Evolutionary conservation across 805 yeast species (phyloP).

Genomic region (Candida mattraensis): DNA sequence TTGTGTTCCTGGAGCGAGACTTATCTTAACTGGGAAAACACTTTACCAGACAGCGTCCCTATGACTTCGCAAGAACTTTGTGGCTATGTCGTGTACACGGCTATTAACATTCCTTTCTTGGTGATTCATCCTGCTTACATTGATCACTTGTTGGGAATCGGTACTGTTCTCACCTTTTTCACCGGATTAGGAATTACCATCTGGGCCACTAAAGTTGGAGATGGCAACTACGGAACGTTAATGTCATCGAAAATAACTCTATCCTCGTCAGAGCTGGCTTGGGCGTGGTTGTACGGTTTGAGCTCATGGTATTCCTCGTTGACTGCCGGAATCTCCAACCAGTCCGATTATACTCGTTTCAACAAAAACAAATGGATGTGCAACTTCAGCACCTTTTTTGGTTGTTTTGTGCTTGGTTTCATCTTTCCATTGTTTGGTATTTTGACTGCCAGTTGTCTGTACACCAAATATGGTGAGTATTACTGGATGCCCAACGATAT

Average conservation of each 20-base stretch:
- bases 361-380: conserved; percentile 16
- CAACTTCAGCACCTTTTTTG: conserved; percentile 36
- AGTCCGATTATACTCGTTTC: conserved; percentile 38
- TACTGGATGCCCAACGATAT: conserved; percentile 50
- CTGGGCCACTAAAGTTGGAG: conserved; percentile 17
- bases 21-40: conserved; percentile 40
- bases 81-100: conserved; percentile 44
- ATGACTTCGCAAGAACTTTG: conserved; percentile 44
- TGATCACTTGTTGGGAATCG: conserved; percentile 13
- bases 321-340: conserved; percentile 40
- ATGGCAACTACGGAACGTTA: conserved; percentile 11
- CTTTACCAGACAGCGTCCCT: conserved; percentile 37
- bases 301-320: conserved; percentile 40
- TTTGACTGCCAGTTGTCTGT: conserved; percentile 43
- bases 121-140: conserved; percentile 41
- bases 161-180: conserved; percentile 14
- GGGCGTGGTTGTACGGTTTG: conserved; percentile 44
- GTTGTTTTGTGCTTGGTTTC: conserved; percentile 31
- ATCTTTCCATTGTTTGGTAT: conserved; percentile 46
- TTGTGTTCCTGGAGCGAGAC: conserved; percentile 39
- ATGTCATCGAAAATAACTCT: conserved; percentile 10
- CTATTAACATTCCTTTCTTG: conserved; percentile 41
- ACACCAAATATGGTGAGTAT: conserved; percentile 23
- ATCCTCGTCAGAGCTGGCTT: conserved; percentile 26
- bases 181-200: conserved; percentile 18